A percentile compares a stretch with the other conserved stretches of the same genome.
Conservation (phyloP, 371 early-diverging fungal genomes). For the Mucor plumbeus region DNA sequence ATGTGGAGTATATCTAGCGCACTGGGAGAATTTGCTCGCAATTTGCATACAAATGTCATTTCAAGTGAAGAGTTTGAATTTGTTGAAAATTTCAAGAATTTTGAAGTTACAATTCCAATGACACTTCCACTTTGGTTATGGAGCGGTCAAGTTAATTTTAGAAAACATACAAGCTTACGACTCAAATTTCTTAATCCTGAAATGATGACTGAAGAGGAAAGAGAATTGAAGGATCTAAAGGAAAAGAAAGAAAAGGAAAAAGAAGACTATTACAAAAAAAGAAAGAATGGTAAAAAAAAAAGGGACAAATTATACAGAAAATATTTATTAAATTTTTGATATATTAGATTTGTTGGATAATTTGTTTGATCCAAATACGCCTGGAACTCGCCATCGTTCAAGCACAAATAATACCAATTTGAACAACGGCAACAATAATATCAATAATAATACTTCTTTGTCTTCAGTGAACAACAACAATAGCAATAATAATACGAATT, state of each 20-base stretch:
- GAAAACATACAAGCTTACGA: slow-evolving; percentile 65
- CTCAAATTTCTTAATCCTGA: slow-evolving; percentile 61
- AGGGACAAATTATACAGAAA: too few relatives aligned
- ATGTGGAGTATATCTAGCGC: slow-evolving; percentile 81
- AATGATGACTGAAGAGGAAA: slow-evolving; percentile 57
- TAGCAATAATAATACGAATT: background rate
- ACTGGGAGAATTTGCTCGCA: slow-evolving; percentile 77
- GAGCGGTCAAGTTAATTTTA: slow-evolving; percentile 66
- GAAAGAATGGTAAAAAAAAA: slow-evolving; percentile 47
- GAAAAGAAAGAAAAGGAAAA: slow-evolving; percentile 50
- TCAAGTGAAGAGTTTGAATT: slow-evolving; percentile 89
- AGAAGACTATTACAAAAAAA: slow-evolving; percentile 46
- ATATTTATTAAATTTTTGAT: too few relatives aligned
- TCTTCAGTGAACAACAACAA: background rate
- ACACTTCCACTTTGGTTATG: slow-evolving; percentile 84
- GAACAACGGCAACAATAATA: slow-evolving; percentile 10
- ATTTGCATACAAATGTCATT: slow-evolving; percentile 79
- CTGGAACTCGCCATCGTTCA: slow-evolving; percentile 18
- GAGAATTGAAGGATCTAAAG: slow-evolving; percentile 44
- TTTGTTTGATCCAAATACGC: slow-evolving; percentile 39
- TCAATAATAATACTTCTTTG: background rate
- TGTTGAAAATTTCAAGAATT: slow-evolving; percentile 79
- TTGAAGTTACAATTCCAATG: slow-evolving; percentile 72
- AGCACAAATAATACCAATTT: slow-evolving; percentile 13
- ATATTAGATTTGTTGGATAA: slow-evolving; percentile 51